These are phyloP conservation scores for Phialophora tarda DNA, from an alignment of 2,329 filamentous ascomycete species.

Conservation along the genomic window DNA sequence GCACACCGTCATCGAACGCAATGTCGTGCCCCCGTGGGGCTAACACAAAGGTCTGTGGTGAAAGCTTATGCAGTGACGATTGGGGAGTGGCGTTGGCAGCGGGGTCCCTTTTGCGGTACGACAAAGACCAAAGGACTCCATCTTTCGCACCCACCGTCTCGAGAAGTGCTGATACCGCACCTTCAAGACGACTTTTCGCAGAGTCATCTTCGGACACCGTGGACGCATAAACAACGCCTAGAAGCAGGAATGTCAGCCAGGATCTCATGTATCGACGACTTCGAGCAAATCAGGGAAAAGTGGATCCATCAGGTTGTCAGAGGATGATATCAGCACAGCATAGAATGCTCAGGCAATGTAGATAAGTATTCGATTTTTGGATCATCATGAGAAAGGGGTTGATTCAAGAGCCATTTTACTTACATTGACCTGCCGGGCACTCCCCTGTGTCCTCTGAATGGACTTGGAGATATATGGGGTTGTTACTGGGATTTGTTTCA, in stretches of 20 bases:
- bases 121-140: constrained; percentile 34
- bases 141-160: constrained; percentile 17
- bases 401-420: constrained; percentile 56
- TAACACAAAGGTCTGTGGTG: constrained; percentile 60
- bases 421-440: constrained; percentile 87
- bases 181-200: constrained; percentile 27
- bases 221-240: constrained; percentile 65
- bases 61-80: constrained; percentile 12
- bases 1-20: constrained; percentile 72
- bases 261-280: constrained; percentile 15
- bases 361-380: constrained; percentile 90
- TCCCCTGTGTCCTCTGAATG: constrained; percentile 93
- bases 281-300: constrained; percentile 31
- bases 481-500: constrained; percentile 38
- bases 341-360: constrained; percentile 94
- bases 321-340: constrained; percentile 82
- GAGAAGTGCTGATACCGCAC: constrained; percentile 29
- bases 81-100: constrained; percentile 30
- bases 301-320: constrained; percentile 81
- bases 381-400: constrained; percentile 74
- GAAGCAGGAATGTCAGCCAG: constrained; percentile 28
- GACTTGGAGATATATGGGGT: constrained; percentile 66
- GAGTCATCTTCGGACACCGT: constrained; percentile 39
- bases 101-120: constrained; percentile 54
- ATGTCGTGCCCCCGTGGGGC: constrained; percentile 67